A percentile compares a stretch with the other conserved stretches of the same genome.
Conservation (phyloP, 2,329 filamentous ascomycete species). For the Phaeosphaeria sp. region DNA sequence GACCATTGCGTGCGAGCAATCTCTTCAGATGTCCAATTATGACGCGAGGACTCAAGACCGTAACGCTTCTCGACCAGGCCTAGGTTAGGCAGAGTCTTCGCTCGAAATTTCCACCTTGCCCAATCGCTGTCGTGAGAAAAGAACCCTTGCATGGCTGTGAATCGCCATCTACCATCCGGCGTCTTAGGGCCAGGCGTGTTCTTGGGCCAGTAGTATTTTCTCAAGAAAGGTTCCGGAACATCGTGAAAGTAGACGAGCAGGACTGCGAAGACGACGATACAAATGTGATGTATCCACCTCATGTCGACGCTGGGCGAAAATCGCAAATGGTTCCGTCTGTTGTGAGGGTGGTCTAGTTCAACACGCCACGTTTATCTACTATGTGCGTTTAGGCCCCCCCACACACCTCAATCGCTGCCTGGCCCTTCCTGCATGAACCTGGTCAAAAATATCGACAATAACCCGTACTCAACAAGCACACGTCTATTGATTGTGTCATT, state of each 20-base stretch:
- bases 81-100: conserved; percentile 48
- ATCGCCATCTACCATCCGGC: conserved; percentile 7
- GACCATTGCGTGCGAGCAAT: conserved; percentile 61
- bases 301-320: background rate
- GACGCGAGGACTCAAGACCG: conserved; percentile 52
- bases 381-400: background rate
- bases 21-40: conserved; percentile 23
- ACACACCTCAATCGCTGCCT: background rate
- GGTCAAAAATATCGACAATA: background rate
- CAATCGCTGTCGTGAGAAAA: conserved; percentile 24
- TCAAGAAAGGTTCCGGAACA: background rate
- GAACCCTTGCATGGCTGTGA: conserved; percentile 16
- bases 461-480: background rate
- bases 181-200: background rate
- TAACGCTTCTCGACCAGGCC: conserved; percentile 68
- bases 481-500: background rate
- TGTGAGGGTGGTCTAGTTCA: background rate
- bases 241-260: background rate
- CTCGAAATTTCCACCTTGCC: conserved; percentile 18
- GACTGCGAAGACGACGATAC: background rate
- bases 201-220: background rate
- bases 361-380: background rate
- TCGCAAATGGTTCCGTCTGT: background rate
- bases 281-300: background rate
- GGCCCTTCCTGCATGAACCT: background rate